phyloP scores from a whole-genome alignment of 2,329 filamentous ascomycete genomes.

The Knufia petricola region DNA sequence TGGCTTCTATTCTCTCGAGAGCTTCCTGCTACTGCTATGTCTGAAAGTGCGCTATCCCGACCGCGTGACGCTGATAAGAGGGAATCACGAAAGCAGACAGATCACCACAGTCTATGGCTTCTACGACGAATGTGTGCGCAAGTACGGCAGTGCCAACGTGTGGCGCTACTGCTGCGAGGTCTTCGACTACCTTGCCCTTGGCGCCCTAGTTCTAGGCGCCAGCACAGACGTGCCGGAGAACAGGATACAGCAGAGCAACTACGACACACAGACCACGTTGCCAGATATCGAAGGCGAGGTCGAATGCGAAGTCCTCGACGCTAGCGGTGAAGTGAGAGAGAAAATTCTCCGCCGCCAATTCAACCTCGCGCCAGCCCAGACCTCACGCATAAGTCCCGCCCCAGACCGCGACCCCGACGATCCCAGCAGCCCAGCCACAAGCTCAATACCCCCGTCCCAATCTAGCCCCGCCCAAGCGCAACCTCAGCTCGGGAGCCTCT shows the following conservation, averaged over 20 bases:
- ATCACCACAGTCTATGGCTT: slow-evolving; percentile 98
- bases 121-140: slow-evolving; percentile 92
- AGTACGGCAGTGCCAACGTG: slow-evolving; percentile 93
- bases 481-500: slow-evolving; percentile 25
- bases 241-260: slow-evolving; percentile 32
- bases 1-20: slow-evolving; percentile 95
- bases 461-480: neutral
- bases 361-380: slow-evolving; percentile 14
- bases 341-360: slow-evolving; percentile 30
- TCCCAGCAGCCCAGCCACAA: neutral
- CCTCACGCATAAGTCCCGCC: slow-evolving; percentile 23
- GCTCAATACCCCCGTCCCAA: neutral
- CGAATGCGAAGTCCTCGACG: slow-evolving; percentile 88
- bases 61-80: slow-evolving; percentile 89
- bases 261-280: slow-evolving; percentile 41
- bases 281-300: slow-evolving; percentile 58
- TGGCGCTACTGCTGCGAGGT: slow-evolving; percentile 97
- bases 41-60: slow-evolving; percentile 96
- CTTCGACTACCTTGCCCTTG: slow-evolving; percentile 90
- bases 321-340: slow-evolving; percentile 68
- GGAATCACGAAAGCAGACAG: slow-evolving; percentile 68
- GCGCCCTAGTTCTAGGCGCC: slow-evolving; percentile 83
- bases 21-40: slow-evolving; percentile 87
- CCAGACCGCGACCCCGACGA: slow-evolving; percentile 16
- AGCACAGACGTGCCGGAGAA: slow-evolving; percentile 55